Conservation (phyloP, 176 grass and related monocot genomes). For the Oryza officinalis region DNA sequence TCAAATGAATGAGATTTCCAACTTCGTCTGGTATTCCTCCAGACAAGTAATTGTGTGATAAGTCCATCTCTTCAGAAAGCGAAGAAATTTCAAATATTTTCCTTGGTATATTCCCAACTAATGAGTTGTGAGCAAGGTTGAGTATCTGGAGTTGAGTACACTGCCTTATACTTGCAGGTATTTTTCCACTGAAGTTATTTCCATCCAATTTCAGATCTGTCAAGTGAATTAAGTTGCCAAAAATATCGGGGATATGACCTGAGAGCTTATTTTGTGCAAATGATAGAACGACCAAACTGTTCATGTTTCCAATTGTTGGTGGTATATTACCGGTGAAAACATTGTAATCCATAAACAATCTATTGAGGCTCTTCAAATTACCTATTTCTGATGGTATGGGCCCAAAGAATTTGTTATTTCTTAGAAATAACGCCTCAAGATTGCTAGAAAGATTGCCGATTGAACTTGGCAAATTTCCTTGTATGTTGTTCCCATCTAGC, state of each 20-base stretch:
- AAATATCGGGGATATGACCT: not conserved
- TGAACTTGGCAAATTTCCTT: constrained; percentile 18
- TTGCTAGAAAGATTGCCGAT: constrained; percentile 25
- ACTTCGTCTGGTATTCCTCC: no score
- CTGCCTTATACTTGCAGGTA: not conserved
- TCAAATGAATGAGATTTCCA: no score
- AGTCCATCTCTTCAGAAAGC: no score
- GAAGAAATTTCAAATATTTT: constrained; percentile 36
- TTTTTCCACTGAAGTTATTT: constrained; percentile 15
- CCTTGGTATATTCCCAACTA: constrained; percentile 53
- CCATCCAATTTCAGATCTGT: constrained; percentile 20
- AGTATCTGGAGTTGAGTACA: constrained; percentile 5
- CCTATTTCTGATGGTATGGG: constrained; percentile 21
- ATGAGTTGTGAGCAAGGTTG: constrained; percentile 41
- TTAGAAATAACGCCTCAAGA: constrained; percentile 11
- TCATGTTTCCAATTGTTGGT: constrained; percentile 23
- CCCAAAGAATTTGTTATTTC: constrained; percentile 14
- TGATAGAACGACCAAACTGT: not conserved
- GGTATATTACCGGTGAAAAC: constrained; percentile 40
- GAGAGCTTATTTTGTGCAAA: constrained; percentile 36
- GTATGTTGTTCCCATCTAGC: constrained; percentile 26
- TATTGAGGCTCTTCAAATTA: not conserved
- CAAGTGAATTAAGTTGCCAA: constrained; percentile 38
- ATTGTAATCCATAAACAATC: constrained; percentile 35
- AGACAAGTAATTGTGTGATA: no score